Evolutionary conservation across 2,329 filamentous ascomycete species (phyloP).

Genomic region (Talaromyces sp.): DNA sequence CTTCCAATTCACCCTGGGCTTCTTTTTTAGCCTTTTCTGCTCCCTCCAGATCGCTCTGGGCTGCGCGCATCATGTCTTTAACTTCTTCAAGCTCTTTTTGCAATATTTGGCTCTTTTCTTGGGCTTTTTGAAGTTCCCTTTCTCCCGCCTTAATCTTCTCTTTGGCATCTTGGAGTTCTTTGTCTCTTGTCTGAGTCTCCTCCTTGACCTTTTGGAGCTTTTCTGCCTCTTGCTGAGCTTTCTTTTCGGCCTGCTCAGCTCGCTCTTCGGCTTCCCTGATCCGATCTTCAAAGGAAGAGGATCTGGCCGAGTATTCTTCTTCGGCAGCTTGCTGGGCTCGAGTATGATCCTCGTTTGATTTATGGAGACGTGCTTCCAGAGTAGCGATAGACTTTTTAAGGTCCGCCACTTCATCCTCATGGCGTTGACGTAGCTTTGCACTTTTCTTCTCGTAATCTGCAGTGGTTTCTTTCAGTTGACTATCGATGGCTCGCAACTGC

Average conservation of each 20-base stretch:
- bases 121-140: constrained; percentile 54
- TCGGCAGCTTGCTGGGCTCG: constrained; percentile 54
- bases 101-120: constrained; percentile 18
- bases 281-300: constrained; percentile 45
- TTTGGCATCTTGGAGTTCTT: constrained; percentile 33
- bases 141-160: constrained; percentile 43
- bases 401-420: constrained; percentile 60
- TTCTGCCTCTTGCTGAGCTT: constrained; percentile 46
- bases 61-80: constrained; percentile 22
- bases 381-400: constrained; percentile 56
- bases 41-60: constrained; percentile 30
- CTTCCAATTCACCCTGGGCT: constrained; percentile 69
- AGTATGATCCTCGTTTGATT: constrained; percentile 56
- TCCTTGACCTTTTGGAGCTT: constrained; percentile 51
- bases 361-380: constrained; percentile 46
- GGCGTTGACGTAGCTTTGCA: constrained; percentile 31
- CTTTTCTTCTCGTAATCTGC: constrained; percentile 36
- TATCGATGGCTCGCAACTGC: constrained; percentile 44
- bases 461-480: constrained; percentile 41
- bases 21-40: constrained; percentile 59
- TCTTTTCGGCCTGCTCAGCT: constrained; percentile 29
- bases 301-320: constrained; percentile 47
- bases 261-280: constrained; percentile 39
- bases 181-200: constrained; percentile 40
- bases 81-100: constrained; percentile 18